These are phyloP conservation scores for Aspergillus affinis DNA, from an alignment of 495 filamentous ascomycete genomes.

Conservation along the genomic window DNA sequence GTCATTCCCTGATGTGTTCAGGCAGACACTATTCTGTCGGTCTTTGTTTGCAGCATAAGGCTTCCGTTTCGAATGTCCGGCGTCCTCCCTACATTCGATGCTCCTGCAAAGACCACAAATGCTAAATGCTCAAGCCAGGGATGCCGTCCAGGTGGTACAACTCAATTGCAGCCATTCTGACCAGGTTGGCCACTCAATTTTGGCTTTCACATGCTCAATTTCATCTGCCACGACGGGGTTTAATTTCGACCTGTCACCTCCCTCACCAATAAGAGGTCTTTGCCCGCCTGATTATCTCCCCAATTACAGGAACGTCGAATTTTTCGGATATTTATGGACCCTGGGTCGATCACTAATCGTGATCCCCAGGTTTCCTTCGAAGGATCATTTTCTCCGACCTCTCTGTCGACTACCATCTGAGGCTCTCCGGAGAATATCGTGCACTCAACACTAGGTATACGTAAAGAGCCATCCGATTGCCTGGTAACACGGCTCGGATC, in stretches of 20 bases:
- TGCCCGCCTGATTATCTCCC: too few relatives aligned
- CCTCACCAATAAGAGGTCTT: background rate
- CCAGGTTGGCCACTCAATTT: too few relatives aligned
- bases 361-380: background rate
- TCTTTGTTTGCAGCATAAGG: background rate
- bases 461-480: too few relatives aligned
- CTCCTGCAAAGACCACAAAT: too few relatives aligned
- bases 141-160: too few relatives aligned
- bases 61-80: too few relatives aligned
- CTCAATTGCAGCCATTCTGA: too few relatives aligned
- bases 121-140: too few relatives aligned
- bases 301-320: background rate
- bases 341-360: background rate
- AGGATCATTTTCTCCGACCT: too few relatives aligned
- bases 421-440: background rate
- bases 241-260: background rate
- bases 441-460: background rate
- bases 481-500: background rate
- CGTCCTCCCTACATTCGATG: too few relatives aligned
- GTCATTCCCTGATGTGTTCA: too few relatives aligned
- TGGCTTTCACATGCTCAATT: background rate
- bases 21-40: background rate
- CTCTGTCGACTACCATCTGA: background rate
- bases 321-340: background rate
- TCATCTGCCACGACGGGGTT: background rate